A percentile compares a stretch with the other conserved stretches of the same genome.
Evolutionary conservation across 768 basidiomycete species (phyloP).

Genomic region (Psilocybe cubensis): DNA sequence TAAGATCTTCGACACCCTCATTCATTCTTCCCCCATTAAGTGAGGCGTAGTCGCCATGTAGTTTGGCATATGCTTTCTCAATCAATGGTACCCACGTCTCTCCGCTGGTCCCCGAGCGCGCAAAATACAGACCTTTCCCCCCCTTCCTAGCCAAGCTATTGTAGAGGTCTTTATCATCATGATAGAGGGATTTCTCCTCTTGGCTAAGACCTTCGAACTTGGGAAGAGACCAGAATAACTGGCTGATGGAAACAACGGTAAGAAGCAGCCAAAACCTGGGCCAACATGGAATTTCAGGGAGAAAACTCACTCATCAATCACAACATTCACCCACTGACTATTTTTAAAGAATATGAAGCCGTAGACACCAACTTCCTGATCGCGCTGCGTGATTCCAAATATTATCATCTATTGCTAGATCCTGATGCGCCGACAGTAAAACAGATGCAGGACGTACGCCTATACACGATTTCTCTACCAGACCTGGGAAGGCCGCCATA

Average conservation of each 20-base stretch:
- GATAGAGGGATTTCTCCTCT: slow-evolving; percentile 41
- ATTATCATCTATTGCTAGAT: too few species aligned
- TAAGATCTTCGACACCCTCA: slow-evolving; percentile 56
- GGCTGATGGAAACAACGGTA: slow-evolving; percentile 25
- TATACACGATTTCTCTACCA: slow-evolving; percentile 55
- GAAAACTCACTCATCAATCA: slow-evolving; percentile 48
- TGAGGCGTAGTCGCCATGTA: slow-evolving; percentile 47
- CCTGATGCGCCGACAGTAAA: not conserved
- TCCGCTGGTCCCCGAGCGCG: slow-evolving; percentile 37
- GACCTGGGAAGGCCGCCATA: slow-evolving; percentile 40
- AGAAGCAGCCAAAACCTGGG: not conserved
- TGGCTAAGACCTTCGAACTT: slow-evolving; percentile 42
- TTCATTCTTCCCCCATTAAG: slow-evolving; percentile 37
- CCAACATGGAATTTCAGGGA: not conserved
- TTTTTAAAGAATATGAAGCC: slow-evolving; percentile 56
- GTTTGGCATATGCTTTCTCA: slow-evolving; percentile 55
- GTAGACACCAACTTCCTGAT: slow-evolving; percentile 52
- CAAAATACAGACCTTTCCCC: slow-evolving; percentile 43
- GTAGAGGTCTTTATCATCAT: slow-evolving; percentile 44
- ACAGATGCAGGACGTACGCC: slow-evolving; percentile 26
- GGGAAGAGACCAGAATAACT: slow-evolving; percentile 44
- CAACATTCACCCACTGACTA: slow-evolving; percentile 47
- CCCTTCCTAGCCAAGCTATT: slow-evolving; percentile 37
- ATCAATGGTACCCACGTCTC: slow-evolving; percentile 54
- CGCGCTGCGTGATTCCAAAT: slow-evolving; percentile 28